Evolutionary conservation across 768 basidiomycete species (phyloP).

Genomic region (Leucocoprinus sp.): DNA sequence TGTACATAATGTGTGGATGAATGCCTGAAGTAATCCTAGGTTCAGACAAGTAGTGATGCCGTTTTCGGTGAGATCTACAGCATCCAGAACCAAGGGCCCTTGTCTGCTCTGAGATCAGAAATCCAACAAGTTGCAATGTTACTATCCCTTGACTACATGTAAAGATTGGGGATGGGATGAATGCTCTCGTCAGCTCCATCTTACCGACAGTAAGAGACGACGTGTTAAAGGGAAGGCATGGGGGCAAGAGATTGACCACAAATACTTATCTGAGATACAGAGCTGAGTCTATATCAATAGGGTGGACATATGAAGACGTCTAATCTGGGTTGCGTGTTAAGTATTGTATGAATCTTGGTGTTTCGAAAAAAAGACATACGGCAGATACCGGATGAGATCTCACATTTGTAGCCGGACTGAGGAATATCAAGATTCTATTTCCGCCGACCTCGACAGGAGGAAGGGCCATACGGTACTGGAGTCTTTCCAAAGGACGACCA

Average conservation of each 20-base stretch:
- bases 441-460: conserved; percentile 35
- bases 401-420: conserved; percentile 14
- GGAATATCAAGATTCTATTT: conserved; percentile 28
- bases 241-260: no score
- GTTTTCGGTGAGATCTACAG: conserved; percentile 21
- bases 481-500: conserved; percentile 23
- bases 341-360: conserved; percentile 3
- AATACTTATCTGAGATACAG: not conserved
- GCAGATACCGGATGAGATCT: conserved; percentile 11
- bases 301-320: conserved; percentile 3
- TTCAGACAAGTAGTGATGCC: conserved; percentile 20
- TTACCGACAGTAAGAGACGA: no score
- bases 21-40: conserved; percentile 16
- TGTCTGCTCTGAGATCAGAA: not conserved
- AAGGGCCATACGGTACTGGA: conserved; percentile 30
- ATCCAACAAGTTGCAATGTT: not conserved
- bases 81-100: conserved; percentile 1
- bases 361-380: conserved; percentile 4
- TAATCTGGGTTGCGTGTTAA: conserved; percentile 5
- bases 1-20: conserved; percentile 9
- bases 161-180: no score
- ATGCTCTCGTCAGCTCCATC: no score
- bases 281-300: not conserved
- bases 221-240: no score
- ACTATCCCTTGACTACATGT: no score